Evolutionary conservation across 495 filamentous ascomycete species (phyloP).

Genomic region (Beverwykella pulmonaria): DNA sequence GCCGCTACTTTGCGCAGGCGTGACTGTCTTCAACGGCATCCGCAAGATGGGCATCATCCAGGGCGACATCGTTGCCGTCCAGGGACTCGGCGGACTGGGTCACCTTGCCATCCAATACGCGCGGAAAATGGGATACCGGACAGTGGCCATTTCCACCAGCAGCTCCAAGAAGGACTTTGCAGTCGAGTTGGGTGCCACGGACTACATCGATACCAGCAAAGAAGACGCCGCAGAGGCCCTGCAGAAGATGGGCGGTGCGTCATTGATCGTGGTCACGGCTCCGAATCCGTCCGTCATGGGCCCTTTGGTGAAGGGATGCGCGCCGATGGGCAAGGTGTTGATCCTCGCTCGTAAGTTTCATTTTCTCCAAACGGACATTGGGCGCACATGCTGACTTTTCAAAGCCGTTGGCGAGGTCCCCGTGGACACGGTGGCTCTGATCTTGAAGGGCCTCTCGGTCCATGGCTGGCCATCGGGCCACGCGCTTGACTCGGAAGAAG

Average conservation of each 20-base stretch:
- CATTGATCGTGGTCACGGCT: conserved; percentile 65
- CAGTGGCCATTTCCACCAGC: conserved; percentile 63
- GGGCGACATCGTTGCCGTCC: conserved; percentile 56
- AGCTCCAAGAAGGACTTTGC: conserved; percentile 63
- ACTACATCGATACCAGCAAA: conserved; percentile 65
- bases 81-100: conserved; percentile 62
- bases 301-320: conserved; percentile 59
- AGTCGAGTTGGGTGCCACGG: conserved; percentile 63
- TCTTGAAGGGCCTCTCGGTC: conserved; percentile 56
- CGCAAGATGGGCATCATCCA: conserved; percentile 60
- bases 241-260: conserved; percentile 62
- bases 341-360: conserved; percentile 55
- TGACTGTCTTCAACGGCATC: conserved; percentile 73
- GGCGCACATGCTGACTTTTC: background rate
- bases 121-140: conserved; percentile 64
- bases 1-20: conserved; percentile 71
- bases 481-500: conserved; percentile 65
- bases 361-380: background rate
- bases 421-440: conserved; percentile 54
- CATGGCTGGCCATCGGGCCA: conserved; percentile 67
- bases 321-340: conserved; percentile 61
- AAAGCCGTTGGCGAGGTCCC: conserved; percentile 54
- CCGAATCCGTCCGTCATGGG: conserved; percentile 59
- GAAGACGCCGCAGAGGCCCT: conserved; percentile 56
- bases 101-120: conserved; percentile 71